Percentiles rank a stretch among this genome's conserved stretches.
phyloP scores from a whole-genome alignment of 306 rosid species.

The Malus asiatica region DNA sequence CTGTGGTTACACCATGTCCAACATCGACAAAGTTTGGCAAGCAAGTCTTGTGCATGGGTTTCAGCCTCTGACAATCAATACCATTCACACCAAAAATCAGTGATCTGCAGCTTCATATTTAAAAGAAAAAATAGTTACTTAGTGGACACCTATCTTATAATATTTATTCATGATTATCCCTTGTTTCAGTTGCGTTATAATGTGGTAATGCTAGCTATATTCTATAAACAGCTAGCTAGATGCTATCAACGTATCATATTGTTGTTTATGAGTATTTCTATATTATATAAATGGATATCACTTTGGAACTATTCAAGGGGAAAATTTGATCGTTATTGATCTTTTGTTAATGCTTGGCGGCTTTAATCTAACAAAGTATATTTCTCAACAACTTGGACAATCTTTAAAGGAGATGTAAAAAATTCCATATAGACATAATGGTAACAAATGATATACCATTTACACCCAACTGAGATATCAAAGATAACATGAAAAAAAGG shows the following conservation, averaged over 20 bases:
- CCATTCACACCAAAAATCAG: background rate
- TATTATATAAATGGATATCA: background rate
- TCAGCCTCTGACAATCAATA: conserved; percentile 29
- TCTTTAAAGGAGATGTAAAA: too few relatives aligned
- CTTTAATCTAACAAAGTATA: background rate
- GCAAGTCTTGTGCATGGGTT: conserved; percentile 66
- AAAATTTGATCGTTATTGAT: background rate
- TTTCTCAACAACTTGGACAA: background rate
- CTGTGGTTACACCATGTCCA: conserved; percentile 36
- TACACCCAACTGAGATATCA: too few relatives aligned
- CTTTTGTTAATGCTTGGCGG: background rate
- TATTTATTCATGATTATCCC: background rate
- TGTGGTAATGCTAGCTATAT: background rate
- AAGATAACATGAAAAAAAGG: too few relatives aligned
- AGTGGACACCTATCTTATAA: background rate
- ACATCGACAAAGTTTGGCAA: conserved; percentile 50
- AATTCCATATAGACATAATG: too few relatives aligned
- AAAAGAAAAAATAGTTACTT: background rate
- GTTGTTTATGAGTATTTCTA: background rate
- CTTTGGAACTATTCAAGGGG: background rate
- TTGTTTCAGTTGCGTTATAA: background rate
- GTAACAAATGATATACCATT: too few relatives aligned
- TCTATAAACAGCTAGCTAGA: background rate
- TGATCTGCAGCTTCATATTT: background rate
- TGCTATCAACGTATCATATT: background rate